Evolutionary conservation across 2,329 filamentous ascomycete species (phyloP).

Genomic region (Thelonectria olida): DNA sequence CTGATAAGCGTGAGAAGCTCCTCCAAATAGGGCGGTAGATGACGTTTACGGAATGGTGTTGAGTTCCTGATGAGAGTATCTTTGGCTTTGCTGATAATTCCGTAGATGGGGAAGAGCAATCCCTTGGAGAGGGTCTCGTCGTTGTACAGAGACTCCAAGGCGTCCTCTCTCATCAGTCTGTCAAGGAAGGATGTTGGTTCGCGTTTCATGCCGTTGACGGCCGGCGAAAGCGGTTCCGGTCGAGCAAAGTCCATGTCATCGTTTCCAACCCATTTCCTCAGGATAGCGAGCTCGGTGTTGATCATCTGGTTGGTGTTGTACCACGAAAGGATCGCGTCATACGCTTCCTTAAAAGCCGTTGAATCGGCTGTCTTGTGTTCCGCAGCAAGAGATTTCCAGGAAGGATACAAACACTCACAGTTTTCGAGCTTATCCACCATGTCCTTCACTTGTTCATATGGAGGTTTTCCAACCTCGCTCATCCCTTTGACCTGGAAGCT

Average conservation of each 20-base stretch:
- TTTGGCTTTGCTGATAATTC: constrained; percentile 93
- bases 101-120: constrained; percentile 84
- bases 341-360: constrained; percentile 80
- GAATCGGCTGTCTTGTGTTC: constrained; percentile 83
- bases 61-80: constrained; percentile 88
- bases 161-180: constrained; percentile 93
- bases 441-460: constrained; percentile 88
- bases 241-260: constrained; percentile 91
- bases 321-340: constrained; percentile 92
- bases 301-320: constrained; percentile 97
- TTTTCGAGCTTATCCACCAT: constrained; percentile 91
- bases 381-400: constrained; percentile 75
- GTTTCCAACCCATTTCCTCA: constrained; percentile 97
- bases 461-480: constrained; percentile 87
- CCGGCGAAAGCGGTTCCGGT: constrained; percentile 72
- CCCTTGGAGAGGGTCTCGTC: constrained; percentile 69
- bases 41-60: constrained; percentile 83
- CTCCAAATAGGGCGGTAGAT: constrained; percentile 95
- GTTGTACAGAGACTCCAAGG: constrained; percentile 89
- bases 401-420: constrained; percentile 86
- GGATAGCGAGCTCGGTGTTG: constrained; percentile 89
- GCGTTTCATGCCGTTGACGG: constrained; percentile 72
- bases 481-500: constrained; percentile 94
- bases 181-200: constrained; percentile 96
- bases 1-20: constrained; percentile 96